Percentiles rank a stretch among this genome's conserved stretches.
These are phyloP conservation scores for Rubus idaeus DNA, from an alignment of 306 rosid species.

Conservation along the genomic window DNA sequence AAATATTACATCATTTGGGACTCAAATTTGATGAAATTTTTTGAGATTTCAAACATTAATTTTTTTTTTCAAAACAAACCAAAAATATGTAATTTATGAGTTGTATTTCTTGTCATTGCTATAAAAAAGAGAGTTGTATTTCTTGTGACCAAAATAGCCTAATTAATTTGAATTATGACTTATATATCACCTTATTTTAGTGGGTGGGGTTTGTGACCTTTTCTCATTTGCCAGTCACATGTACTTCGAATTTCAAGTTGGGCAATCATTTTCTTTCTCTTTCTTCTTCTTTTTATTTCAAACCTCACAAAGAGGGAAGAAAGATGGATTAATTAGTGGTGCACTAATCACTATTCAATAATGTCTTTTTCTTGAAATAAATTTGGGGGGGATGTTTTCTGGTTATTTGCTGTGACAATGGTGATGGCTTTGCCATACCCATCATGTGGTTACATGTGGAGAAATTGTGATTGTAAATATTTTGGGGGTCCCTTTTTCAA, in stretches of 20 bases:
- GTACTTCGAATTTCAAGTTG: conserved; percentile 22
- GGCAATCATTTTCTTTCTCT: conserved; percentile 30
- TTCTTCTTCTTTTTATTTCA: background rate
- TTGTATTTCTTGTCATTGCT: no score
- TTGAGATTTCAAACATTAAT: background rate
- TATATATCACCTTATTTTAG: conserved; percentile 11
- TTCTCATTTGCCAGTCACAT: conserved; percentile 9
- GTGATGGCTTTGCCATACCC: conserved; percentile 57
- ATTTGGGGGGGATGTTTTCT: conserved; percentile 15
- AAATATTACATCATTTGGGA: background rate
- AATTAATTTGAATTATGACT: background rate
- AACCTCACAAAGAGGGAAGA: conserved; percentile 31
- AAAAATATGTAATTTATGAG: background rate
- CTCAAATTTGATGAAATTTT: background rate
- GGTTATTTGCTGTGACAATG: conserved; percentile 36
- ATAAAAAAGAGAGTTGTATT: background rate
- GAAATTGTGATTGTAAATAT: conserved; percentile 28
- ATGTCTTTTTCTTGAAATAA: conserved; percentile 22
- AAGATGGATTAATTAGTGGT: background rate
- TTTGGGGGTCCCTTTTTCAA: conserved; percentile 37
- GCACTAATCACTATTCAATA: background rate
- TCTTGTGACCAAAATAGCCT: no score
- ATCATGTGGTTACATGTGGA: conserved; percentile 84
- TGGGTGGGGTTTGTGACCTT: conserved; percentile 21
- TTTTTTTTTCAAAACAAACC: background rate